Base-by-base conservation (phyloP, 352 stramenopile genomes). In the Globisporangium spiculum region DNA sequence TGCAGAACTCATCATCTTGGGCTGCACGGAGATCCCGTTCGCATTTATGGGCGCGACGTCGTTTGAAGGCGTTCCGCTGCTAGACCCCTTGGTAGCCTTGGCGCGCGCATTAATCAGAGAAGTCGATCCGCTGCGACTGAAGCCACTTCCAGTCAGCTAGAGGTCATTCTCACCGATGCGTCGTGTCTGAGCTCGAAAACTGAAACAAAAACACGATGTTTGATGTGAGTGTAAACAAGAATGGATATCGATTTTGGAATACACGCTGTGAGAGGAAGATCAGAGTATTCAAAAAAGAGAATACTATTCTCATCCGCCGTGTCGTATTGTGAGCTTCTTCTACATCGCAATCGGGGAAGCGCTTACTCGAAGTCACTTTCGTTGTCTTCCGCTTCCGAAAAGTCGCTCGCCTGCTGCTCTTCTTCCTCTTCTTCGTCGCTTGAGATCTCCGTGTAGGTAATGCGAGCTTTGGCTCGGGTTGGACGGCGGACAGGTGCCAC, bases 21-120 rank as follows among this genome's bases (percentile, higher is more conserved):
- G 79, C 22, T 88, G 79, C 69, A 86, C 77, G 0, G 79, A 88
- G 68, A 84, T 88, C 58, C 79, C 79, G 3, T 80, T 88, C 44
- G 79, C 71, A 1, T 84, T 88, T 27, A 52, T 52, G 2, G 75
- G 70, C 1, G 62, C 52, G 4, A 71, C 68, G 12, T 46, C 58
- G 0, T 69, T 86, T 52, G 74, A 84, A n/a, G 76, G 79, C 3
- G 73, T 76, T 2, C 27, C 74, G 26, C 63, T 88, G 26, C 27
- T 88, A 1, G 77, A 88, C 53, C 79, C 79, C 18, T 64, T 88
- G 32, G 74, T 86, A 1, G 77, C 77, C 1, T 70, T 88, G 3
- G 78, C 79, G 5, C 75, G 79, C 3, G 77, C 74, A n/a, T 60
- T 88, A 32, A 82, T 88, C 38, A 76, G 75, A n/a, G 75, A 83